These are phyloP conservation scores for Neoboletus subvelutipes DNA, from an alignment of 768 basidiomycete genomes.

Conservation along the genomic window DNA sequence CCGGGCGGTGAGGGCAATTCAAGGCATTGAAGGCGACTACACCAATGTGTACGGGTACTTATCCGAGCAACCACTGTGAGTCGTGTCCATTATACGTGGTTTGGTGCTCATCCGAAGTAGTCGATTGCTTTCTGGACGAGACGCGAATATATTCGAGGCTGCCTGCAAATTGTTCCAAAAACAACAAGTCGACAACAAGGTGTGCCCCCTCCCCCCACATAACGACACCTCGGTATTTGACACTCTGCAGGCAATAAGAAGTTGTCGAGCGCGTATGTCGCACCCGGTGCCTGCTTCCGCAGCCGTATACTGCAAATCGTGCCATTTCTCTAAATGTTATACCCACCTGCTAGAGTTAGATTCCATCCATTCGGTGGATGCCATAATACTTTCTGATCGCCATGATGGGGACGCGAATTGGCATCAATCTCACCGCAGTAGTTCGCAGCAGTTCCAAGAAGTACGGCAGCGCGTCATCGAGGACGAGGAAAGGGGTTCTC, in stretches of 20 bases:
- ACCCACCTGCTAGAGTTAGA: conserved; percentile 35
- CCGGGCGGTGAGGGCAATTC: conserved; percentile 34
- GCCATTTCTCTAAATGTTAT: conserved; percentile 39
- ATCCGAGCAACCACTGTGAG: conserved; percentile 24
- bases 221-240: not conserved
- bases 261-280: conserved; percentile 21
- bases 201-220: not conserved
- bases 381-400: conserved; percentile 26
- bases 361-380: conserved; percentile 38
- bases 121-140: conserved; percentile 21
- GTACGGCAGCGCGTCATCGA: conserved; percentile 15
- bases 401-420: conserved; percentile 26
- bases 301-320: conserved; percentile 37
- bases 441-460: conserved; percentile 17
- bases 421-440: conserved; percentile 35
- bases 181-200: conserved; percentile 18
- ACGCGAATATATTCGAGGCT: conserved; percentile 34
- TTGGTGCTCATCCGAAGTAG: conserved; percentile 19
- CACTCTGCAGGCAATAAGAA: conserved; percentile 13
- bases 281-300: conserved; percentile 18
- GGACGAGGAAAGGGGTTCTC: conserved; percentile 39
- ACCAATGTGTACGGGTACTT: conserved; percentile 11
- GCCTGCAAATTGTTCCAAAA: conserved; percentile 28
- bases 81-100: not conserved
- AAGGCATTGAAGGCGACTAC: conserved; percentile 12